These are phyloP conservation scores for Tylopilus balloui DNA, from an alignment of 768 basidiomycete genomes.

Conservation along the genomic window DNA sequence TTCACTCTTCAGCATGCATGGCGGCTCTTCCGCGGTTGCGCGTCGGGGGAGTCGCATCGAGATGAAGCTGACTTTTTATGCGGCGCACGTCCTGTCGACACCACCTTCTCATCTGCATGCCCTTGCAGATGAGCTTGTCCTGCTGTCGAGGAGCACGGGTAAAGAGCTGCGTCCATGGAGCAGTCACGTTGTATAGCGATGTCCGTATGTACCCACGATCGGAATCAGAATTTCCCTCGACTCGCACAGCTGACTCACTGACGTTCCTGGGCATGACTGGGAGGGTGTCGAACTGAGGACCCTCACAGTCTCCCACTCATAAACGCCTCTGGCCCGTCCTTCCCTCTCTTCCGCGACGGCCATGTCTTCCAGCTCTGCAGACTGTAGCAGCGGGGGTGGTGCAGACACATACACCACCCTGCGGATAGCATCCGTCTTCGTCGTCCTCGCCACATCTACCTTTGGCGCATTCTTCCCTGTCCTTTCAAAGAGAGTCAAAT, in stretches of 20 bases:
- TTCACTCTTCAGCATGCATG: slow-evolving; percentile 16
- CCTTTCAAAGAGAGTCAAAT: slow-evolving; percentile 46
- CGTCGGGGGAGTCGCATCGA: slow-evolving; percentile 34
- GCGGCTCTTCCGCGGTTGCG: not conserved
- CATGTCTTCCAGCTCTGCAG: slow-evolving; percentile 24
- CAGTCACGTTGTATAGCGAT: not conserved
- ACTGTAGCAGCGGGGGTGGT: slow-evolving; percentile 53
- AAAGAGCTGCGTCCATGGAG: slow-evolving; percentile 11
- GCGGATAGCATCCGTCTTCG: slow-evolving; percentile 69
- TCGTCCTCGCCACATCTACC: slow-evolving; percentile 59
- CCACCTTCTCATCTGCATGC: slow-evolving; percentile 39
- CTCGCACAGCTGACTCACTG: not conserved
- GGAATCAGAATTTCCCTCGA: not conserved
- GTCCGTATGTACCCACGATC: not conserved
- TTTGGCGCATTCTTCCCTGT: slow-evolving; percentile 71
- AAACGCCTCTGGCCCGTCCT: no score
- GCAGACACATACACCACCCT: slow-evolving; percentile 45
- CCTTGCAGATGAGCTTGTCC: slow-evolving; percentile 40
- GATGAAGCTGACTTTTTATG: slow-evolving; percentile 69
- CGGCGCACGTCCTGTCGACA: slow-evolving; percentile 53
- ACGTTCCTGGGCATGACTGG: slow-evolving; percentile 12
- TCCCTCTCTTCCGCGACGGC: not conserved
- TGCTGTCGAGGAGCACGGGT: slow-evolving; percentile 26
- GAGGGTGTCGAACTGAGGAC: slow-evolving; percentile 24
- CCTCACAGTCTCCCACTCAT: slow-evolving; percentile 27